Evolutionary conservation across 345 rosid genomes (phyloP).

Genomic region (Aethionema arabicum): DNA sequence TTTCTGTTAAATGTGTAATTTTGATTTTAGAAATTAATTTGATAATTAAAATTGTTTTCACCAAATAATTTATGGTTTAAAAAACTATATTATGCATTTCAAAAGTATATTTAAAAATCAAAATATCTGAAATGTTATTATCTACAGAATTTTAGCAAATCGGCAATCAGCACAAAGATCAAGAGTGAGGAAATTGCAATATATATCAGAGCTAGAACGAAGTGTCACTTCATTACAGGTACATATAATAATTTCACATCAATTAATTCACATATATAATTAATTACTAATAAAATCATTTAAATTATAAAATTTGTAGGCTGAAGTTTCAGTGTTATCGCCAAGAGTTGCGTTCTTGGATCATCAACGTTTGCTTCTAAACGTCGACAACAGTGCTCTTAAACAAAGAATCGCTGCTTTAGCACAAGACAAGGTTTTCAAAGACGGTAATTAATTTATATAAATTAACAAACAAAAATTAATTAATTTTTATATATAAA

Average conservation of each 20-base stretch:
- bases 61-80: not conserved
- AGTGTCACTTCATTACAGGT: slow-evolving; percentile 83
- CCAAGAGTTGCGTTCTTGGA: slow-evolving; percentile 83
- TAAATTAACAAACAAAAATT: too few relatives aligned
- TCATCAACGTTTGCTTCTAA: slow-evolving; percentile 84
- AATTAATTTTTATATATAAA: too few relatives aligned
- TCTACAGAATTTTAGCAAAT: slow-evolving; percentile 77
- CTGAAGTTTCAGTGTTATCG: slow-evolving; percentile 84
- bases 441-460: slow-evolving; percentile 80
- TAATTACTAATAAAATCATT: not conserved
- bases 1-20: too few relatives aligned
- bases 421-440: slow-evolving; percentile 89
- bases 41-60: too few relatives aligned
- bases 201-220: slow-evolving; percentile 92
- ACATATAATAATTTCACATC: not conserved
- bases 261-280: not conserved
- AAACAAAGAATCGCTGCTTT: slow-evolving; percentile 95
- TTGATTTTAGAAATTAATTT: too few relatives aligned
- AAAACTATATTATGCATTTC: too few relatives aligned
- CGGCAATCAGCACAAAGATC: slow-evolving; percentile 95
- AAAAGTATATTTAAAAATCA: not conserved
- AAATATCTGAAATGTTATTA: not conserved
- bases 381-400: slow-evolving; percentile 76
- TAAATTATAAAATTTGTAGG: slow-evolving; percentile 38
- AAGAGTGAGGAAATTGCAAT: slow-evolving; percentile 84